phyloP scores from a whole-genome alignment of 202 grass and related monocot genomes.

The Sporobolus alterniflorus region DNA sequence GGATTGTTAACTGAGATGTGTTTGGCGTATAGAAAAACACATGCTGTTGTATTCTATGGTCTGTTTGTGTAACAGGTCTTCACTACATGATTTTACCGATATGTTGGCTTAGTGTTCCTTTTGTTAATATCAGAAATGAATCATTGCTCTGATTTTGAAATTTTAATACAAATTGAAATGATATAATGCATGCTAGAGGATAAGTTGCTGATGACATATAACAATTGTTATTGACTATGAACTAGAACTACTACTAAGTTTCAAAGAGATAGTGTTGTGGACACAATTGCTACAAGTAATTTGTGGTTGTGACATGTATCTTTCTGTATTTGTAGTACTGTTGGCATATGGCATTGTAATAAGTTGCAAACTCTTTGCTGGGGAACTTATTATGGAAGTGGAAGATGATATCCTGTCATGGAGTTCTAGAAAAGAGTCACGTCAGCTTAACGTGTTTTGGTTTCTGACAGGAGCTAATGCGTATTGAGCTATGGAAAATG shows the following conservation, averaged over 20 bases:
- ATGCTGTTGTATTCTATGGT: neutral
- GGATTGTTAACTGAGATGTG: neutral
- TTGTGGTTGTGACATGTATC: neutral
- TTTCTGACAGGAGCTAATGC: neutral
- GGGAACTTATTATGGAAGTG: neutral
- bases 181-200: neutral
- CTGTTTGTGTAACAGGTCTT: neutral
- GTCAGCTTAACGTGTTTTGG: neutral
- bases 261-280: neutral
- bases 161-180: neutral
- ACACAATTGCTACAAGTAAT: neutral
- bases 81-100: neutral
- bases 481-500: conserved; percentile 10
- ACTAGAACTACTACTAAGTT: neutral
- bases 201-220: neutral
- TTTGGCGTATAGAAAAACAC: conserved; percentile 7
- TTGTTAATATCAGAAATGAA: neutral
- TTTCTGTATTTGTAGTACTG: conserved; percentile 1
- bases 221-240: neutral
- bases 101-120: neutral
- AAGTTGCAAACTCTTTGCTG: neutral
- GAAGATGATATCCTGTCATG: neutral
- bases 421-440: neutral
- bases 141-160: neutral
- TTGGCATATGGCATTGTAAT: neutral